Evolutionary conservation across 306 rosid genomes (phyloP).

Genomic region (Ammopiptanthus mongolicus): DNA sequence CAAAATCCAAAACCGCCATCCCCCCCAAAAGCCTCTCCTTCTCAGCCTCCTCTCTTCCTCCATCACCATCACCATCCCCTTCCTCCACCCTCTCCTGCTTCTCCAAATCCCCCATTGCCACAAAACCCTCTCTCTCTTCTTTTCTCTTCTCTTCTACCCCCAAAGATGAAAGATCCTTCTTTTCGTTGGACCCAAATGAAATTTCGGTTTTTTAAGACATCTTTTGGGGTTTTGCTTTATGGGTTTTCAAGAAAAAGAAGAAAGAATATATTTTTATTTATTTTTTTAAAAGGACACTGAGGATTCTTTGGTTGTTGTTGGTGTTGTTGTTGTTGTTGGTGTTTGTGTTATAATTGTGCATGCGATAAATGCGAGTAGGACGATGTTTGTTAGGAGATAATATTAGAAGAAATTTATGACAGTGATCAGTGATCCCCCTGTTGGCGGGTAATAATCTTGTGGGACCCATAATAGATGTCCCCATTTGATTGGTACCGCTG

Average conservation of each 20-base stretch:
- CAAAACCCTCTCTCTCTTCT: slow-evolving; percentile 17
- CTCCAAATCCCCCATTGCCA: slow-evolving; percentile 81
- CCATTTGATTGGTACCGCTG: slow-evolving; percentile 11
- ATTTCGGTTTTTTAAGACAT: background rate
- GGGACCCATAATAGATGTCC: slow-evolving; percentile 29
- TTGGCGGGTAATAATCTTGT: slow-evolving; percentile 46
- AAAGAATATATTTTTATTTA: background rate
- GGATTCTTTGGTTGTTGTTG: background rate
- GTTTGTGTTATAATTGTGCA: no score
- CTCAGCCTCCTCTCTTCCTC: slow-evolving; percentile 32
- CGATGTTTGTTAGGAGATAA: background rate
- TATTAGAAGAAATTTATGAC: background rate
- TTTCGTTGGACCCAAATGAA: background rate
- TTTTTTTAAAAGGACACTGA: background rate
- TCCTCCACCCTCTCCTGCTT: slow-evolving; percentile 45
- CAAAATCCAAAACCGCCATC: slow-evolving; percentile 73
- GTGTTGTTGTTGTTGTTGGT: background rate
- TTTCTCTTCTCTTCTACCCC: background rate
- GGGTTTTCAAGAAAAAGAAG: slow-evolving; percentile 20
- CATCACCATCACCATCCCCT: slow-evolving; percentile 17
- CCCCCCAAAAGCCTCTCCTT: slow-evolving; percentile 58
- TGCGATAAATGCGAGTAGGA: slow-evolving; percentile 24
- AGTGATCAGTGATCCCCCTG: background rate
- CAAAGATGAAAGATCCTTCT: slow-evolving; percentile 22
- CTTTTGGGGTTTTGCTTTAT: slow-evolving; percentile 19